Evolutionary conservation across 2,329 filamentous ascomycete genomes (phyloP).

Genomic region (Metarhizium guizhouense): DNA sequence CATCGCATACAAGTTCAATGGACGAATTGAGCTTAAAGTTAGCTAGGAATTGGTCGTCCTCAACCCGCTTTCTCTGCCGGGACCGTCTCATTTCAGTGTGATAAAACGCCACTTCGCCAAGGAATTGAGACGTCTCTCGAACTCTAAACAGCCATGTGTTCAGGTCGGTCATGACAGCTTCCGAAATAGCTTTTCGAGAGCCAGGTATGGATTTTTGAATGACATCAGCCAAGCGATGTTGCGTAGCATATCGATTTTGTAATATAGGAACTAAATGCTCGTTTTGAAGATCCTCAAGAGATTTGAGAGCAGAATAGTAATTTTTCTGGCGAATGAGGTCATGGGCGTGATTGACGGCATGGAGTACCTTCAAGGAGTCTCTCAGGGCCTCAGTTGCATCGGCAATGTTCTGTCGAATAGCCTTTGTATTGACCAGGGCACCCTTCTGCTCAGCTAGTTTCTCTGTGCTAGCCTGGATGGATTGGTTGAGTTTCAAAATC

Average conservation of each 20-base stretch:
- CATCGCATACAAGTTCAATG: constrained; percentile 90
- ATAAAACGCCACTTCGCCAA: constrained; percentile 94
- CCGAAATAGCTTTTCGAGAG: constrained; percentile 86
- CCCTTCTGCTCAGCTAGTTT: constrained; percentile 92
- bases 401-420: constrained; percentile 89
- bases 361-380: constrained; percentile 84
- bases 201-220: constrained; percentile 93
- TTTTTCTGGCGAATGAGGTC: constrained; percentile 87
- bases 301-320: constrained; percentile 89
- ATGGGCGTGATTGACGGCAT: constrained; percentile 88
- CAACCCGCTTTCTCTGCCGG: constrained; percentile 73
- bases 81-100: constrained; percentile 82
- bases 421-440: constrained; percentile 82
- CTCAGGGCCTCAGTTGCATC: constrained; percentile 83
- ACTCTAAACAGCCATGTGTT: constrained; percentile 97
- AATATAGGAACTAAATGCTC: constrained; percentile 71
- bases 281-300: constrained; percentile 90
- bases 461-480: constrained; percentile 90
- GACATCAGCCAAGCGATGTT: constrained; percentile 89
- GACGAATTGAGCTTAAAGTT: constrained; percentile 92
- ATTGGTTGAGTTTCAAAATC: constrained; percentile 86
- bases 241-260: constrained; percentile 78
- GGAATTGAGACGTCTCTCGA: constrained; percentile 88
- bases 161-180: constrained; percentile 92
- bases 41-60: constrained; percentile 63